Conservation (phyloP, 2,329 filamentous ascomycete species). For the Pleomassaria siparia region DNA sequence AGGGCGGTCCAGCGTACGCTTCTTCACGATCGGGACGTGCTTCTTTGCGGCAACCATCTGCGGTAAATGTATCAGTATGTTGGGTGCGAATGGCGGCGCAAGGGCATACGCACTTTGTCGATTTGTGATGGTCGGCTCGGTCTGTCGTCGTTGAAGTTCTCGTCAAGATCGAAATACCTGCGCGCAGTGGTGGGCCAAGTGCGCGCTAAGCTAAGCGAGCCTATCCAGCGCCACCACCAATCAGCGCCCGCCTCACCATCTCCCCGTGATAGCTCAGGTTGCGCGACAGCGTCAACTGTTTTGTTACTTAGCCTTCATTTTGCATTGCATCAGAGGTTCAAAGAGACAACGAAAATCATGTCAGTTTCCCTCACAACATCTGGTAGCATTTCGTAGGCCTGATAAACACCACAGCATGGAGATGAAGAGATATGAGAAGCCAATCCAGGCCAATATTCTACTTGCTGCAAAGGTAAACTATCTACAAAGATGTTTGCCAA, state of each 20-base stretch:
- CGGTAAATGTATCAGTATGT: conserved; percentile 22
- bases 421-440: background rate
- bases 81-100: background rate
- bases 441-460: background rate
- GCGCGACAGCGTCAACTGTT: background rate
- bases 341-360: background rate
- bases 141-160: conserved; percentile 19
- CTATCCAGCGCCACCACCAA: background rate
- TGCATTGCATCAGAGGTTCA: too few relatives aligned
- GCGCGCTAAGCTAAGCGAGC: conserved; percentile 30
- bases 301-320: too few relatives aligned
- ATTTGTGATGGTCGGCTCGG: conserved; percentile 36
- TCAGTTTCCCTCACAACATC: too few relatives aligned
- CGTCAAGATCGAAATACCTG: conserved; percentile 15
- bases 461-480: background rate
- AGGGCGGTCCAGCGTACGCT: conserved; percentile 72
- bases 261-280: background rate
- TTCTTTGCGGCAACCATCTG: conserved; percentile 99
- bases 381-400: too few relatives aligned
- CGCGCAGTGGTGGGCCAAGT: conserved; percentile 17
- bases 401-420: background rate
- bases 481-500: background rate
- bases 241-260: background rate
- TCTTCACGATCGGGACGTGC: conserved; percentile 99
- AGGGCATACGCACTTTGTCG: conserved; percentile 39